Conservation (phyloP, 1,139 yeast genomes). For the Diutina sp. region DNA sequence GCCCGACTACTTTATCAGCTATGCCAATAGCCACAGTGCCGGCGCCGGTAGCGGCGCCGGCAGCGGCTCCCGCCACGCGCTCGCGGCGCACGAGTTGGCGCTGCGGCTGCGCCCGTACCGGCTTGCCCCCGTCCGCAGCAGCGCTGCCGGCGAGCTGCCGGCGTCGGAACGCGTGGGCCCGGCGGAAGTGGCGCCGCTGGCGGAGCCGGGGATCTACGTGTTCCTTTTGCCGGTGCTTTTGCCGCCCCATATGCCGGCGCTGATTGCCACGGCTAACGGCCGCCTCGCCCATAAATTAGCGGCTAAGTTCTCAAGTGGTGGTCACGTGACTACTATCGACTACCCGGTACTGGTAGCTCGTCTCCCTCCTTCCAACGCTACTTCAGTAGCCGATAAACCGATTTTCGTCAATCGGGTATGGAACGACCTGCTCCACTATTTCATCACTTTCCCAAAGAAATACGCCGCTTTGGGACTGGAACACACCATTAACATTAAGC, state of each 20-base stretch:
- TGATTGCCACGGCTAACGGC: constrained; percentile 47
- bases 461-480: constrained; percentile 56
- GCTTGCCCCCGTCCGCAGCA: constrained; percentile 13
- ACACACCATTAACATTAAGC: constrained; percentile 46
- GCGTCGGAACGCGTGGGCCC: not conserved
- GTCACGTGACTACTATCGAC: constrained; percentile 13
- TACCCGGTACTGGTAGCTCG: constrained; percentile 47
- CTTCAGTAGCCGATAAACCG: constrained; percentile 67
- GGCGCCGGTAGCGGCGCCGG: constrained; percentile 16
- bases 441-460: constrained; percentile 64
- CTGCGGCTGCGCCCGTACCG: constrained; percentile 23
- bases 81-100: constrained; percentile 24
- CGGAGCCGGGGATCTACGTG: constrained; percentile 60
- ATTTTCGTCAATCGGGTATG: constrained; percentile 72
- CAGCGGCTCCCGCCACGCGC: constrained; percentile 18
- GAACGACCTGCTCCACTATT: constrained; percentile 71
- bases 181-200: not conserved
- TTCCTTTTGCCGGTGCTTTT: constrained; percentile 61
- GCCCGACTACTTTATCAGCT: constrained; percentile 31
- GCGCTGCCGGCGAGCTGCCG: constrained; percentile 7
- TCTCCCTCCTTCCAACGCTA: constrained; percentile 70
- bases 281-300: constrained; percentile 19
- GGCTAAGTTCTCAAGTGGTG: constrained; percentile 8
- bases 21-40: not conserved
- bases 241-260: constrained; percentile 62